Evolutionary conservation across 2,329 filamentous ascomycete species (phyloP).

Genomic region (Talaromyces sp.): DNA sequence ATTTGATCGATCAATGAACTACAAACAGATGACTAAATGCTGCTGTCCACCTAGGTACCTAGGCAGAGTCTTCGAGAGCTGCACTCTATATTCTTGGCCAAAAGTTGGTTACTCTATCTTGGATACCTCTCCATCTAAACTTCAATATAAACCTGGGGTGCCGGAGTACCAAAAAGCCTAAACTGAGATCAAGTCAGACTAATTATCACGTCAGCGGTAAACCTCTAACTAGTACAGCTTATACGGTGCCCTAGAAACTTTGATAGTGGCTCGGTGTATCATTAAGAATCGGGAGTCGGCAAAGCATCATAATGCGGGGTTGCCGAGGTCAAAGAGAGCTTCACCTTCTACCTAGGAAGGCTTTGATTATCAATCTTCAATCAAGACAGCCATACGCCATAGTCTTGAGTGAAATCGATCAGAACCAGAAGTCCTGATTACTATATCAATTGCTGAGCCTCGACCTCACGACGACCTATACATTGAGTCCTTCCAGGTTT

Average conservation of each 20-base stretch:
- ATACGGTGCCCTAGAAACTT: not conserved
- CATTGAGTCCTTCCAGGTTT: not conserved
- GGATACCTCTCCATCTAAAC: not conserved
- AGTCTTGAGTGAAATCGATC: not conserved
- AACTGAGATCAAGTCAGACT: not conserved
- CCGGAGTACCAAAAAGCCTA: not conserved
- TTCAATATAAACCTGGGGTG: not conserved
- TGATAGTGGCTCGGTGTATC: not conserved
- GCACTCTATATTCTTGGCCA: not conserved
- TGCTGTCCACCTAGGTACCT: not conserved
- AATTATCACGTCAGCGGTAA: not conserved
- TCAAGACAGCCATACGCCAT: not conserved
- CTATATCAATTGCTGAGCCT: not conserved
- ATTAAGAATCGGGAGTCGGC: not conserved
- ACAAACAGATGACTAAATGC: not conserved
- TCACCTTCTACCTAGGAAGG: not conserved
- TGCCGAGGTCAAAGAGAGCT: conserved; percentile 4
- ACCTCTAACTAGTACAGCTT: not conserved
- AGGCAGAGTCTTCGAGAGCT: not conserved
- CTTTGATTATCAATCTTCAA: not conserved
- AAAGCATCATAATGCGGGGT: not conserved
- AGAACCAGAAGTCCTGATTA: not conserved
- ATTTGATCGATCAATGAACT: not conserved
- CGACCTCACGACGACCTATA: not conserved
- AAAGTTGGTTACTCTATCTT: not conserved